Evolutionary conservation across 352 stramenopile genomes (phyloP), one percentile per base, ranked within the genome.

Genomic region (Peronospora farinosa): DNA sequence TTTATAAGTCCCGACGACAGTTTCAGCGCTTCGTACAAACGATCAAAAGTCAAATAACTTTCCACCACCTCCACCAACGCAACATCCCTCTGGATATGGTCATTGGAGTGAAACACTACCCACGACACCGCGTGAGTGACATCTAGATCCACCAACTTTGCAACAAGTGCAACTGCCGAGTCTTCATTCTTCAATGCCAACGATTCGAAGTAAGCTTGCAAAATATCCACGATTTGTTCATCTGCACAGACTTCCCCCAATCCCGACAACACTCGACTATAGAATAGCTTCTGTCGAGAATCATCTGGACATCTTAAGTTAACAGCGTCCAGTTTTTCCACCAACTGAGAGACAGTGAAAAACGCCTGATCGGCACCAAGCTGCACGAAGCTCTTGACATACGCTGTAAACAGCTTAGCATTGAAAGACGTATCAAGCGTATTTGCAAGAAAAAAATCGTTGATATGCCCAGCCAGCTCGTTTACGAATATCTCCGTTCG

Each of bases 61-160:
- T 78, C 56, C 43, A 69, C 23, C 21, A 69, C 50, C 16, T 79
- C 70, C 9, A 75, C 47, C 40, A 74, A 12, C 0, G 59, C 50
- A 17, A 52, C 40, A 19, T 54, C 40, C 41, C 37, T 55, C 19
- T 51, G 41, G 11, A 58, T 43, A 7, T 60, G 35, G n/a, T 63
- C 37, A 32, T 60, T 46, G 2, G 68, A 67, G 40, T 89, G 77
- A 47, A 88, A 83, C 6, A 88, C 67, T 33, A 78, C 74, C 76
- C 72, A 88, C 19, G 81, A 87, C 40, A 92, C 64, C 9, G 76
- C 76, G 50, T 88, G 73, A 3, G 65, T 74, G 3, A 89, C 73
- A 46, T 92, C 81, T 2, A 92, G 58, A 46, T 88, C 75, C 30
- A 86, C 61, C 8, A 87, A 58, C 9, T 76, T 75, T 0, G 47